Conservation (phyloP, 352 stramenopile genomes). For the Phytophthora fragariaefolia region DNA sequence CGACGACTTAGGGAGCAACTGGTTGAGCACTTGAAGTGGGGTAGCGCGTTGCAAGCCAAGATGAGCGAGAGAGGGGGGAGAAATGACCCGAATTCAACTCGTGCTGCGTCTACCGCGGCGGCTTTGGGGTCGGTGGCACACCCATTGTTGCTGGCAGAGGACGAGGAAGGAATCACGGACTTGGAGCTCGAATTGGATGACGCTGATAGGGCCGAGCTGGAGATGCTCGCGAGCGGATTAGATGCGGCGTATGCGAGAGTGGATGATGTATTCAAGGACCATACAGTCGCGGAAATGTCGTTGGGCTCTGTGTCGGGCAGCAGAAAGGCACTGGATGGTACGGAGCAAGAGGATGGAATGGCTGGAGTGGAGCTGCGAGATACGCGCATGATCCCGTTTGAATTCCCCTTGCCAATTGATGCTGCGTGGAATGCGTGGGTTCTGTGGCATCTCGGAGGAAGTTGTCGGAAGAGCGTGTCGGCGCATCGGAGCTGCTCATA, state of each 20-base stretch:
- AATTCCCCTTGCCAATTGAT: slow-evolving; percentile 37
- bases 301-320: slow-evolving; percentile 15
- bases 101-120: slow-evolving; percentile 9
- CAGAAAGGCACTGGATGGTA: slow-evolving; percentile 21
- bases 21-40: slow-evolving; percentile 28
- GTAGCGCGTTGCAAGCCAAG: slow-evolving; percentile 25
- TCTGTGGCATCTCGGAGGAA: slow-evolving; percentile 40
- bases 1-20: slow-evolving; percentile 23
- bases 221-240: slow-evolving; percentile 37
- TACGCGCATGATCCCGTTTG: slow-evolving; percentile 38
- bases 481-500: slow-evolving; percentile 41
- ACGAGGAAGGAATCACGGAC: slow-evolving; percentile 36
- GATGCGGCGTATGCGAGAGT: slow-evolving; percentile 30
- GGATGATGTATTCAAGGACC: slow-evolving; percentile 28
- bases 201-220: slow-evolving; percentile 29
- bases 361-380: slow-evolving; percentile 33
- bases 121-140: slow-evolving; percentile 23
- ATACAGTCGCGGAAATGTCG: slow-evolving; percentile 8
- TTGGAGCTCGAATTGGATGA: slow-evolving; percentile 35
- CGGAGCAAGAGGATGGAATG: slow-evolving; percentile 6
- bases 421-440: slow-evolving; percentile 47
- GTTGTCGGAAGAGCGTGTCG: slow-evolving; percentile 38
- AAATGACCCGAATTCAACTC: slow-evolving; percentile 5
- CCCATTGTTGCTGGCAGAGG: slow-evolving; percentile 28
- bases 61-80: slow-evolving; percentile 9